These are phyloP conservation scores for Starmerella floricola DNA, from an alignment of 805 yeast species.

Conservation along the genomic window DNA sequence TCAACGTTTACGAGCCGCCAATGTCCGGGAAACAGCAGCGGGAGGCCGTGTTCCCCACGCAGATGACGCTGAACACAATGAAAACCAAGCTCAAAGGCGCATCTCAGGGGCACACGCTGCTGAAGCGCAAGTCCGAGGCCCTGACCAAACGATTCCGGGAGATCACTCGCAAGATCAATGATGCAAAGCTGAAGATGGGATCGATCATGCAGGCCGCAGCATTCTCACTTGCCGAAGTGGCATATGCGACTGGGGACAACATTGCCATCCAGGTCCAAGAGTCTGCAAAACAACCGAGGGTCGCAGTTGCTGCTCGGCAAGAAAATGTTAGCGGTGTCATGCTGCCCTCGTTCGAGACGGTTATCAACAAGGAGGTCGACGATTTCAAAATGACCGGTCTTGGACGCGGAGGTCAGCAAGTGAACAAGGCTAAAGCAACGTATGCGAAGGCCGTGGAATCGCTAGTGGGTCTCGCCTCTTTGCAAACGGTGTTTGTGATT, in stretches of 20 bases:
- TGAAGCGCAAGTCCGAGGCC: conserved; percentile 94
- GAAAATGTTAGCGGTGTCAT: conserved; percentile 95
- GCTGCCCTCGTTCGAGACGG: conserved; percentile 83
- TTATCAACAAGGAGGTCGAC: conserved; percentile 69
- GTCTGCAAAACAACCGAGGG: conserved; percentile 74
- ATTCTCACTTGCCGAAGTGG: conserved; percentile 90
- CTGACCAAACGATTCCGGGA: conserved; percentile 92
- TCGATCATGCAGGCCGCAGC: conserved; percentile 97
- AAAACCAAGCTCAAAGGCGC: conserved; percentile 95
- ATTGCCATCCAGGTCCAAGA: conserved; percentile 94
- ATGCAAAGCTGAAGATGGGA: conserved; percentile 94
- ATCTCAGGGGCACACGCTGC: conserved; percentile 83
- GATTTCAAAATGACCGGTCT: conserved; percentile 94
- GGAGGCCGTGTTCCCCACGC: conserved; percentile 94
- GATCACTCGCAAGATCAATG: conserved; percentile 85
- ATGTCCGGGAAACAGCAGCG: conserved; percentile 65
- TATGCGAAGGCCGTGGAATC: conserved; percentile 96
- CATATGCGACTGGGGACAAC: conserved; percentile 94
- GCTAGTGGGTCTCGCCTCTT: conserved; percentile 83
- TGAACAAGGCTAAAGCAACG: conserved; percentile 83
- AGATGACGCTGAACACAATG: conserved; percentile 94
- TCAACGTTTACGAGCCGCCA: background rate
- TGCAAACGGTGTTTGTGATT: conserved; percentile 93
- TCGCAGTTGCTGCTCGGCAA: conserved; percentile 80
- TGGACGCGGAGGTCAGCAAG: conserved; percentile 98